Conservation (phyloP, 1,139 yeast species). For the Pichia sp. region DNA sequence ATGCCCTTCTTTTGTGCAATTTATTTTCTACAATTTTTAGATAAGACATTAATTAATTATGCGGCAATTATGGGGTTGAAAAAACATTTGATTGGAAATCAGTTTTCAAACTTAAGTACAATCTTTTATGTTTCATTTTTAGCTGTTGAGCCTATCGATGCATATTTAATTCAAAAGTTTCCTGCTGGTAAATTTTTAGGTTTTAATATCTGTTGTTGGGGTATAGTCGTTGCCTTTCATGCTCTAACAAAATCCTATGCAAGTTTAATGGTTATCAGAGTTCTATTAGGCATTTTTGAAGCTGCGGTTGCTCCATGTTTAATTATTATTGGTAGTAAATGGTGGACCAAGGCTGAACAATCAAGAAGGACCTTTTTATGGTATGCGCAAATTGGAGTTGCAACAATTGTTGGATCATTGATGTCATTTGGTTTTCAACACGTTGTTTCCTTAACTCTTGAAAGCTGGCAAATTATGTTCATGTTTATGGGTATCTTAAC, state of each 20-base stretch:
- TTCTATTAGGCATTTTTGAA: conserved; percentile 15
- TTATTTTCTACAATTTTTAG: conserved; percentile 15
- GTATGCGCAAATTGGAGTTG: conserved; percentile 38
- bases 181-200: conserved; percentile 14
- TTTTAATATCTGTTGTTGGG: conserved; percentile 10
- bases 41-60: conserved; percentile 14
- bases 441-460: conserved; percentile 22
- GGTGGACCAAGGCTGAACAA: conserved; percentile 37
- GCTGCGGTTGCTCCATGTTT: conserved; percentile 13
- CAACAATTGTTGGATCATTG: conserved; percentile 38
- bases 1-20: conserved; percentile 13
- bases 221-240: conserved; percentile 15
- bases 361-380: conserved; percentile 34
- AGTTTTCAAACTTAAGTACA: conserved; percentile 26
- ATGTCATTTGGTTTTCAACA: conserved; percentile 40
- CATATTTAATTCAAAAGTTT: conserved; percentile 11
- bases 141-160: conserved; percentile 11
- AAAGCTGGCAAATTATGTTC: conserved; percentile 23
- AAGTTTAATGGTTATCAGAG: conserved; percentile 13
- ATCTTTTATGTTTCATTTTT: conserved; percentile 37
- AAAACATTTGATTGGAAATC: conserved; percentile 25
- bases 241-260: conserved; percentile 15
- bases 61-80: conserved; percentile 50
- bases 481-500: conserved; percentile 24
- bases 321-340: conserved; percentile 31